Evolutionary conservation across 352 stramenopile species (phyloP).

Genomic region (Pythium brachiatum): DNA sequence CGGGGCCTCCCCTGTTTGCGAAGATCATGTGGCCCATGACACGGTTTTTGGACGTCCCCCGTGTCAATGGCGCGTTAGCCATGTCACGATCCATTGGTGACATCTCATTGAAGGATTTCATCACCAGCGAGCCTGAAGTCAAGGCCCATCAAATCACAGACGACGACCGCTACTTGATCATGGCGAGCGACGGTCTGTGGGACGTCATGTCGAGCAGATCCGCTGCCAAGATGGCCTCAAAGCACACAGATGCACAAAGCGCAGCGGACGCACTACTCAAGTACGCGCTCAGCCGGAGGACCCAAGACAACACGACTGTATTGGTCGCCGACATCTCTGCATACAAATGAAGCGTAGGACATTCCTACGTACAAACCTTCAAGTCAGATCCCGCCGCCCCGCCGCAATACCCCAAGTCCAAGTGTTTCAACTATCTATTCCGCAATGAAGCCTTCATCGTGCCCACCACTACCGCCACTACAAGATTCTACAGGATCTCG

Average conservation of each 20-base stretch:
- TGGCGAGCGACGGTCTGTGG: conserved; percentile 82
- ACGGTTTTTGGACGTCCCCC: conserved; percentile 72
- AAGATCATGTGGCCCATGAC: conserved; percentile 76
- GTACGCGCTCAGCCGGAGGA: conserved; percentile 51
- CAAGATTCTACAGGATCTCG: too few species aligned
- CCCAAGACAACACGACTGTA: conserved; percentile 79
- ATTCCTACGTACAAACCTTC: neutral
- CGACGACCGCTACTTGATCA: conserved; percentile 72
- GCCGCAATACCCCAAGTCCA: neutral
- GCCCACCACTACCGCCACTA: neutral
- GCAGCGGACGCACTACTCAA: conserved; percentile 59
- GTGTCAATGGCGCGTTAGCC: conserved; percentile 75
- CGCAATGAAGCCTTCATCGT: too few species aligned
- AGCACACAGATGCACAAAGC: conserved; percentile 49
- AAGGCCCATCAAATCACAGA: conserved; percentile 51
- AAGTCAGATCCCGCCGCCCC: neutral
- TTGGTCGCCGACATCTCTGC: conserved; percentile 64
- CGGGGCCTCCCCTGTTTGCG: conserved; percentile 57
- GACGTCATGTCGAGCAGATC: conserved; percentile 73
- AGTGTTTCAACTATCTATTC: too few species aligned
- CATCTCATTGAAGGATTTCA: conserved; percentile 67
- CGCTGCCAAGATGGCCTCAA: conserved; percentile 53
- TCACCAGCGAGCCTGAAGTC: conserved; percentile 80
- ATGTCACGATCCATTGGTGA: conserved; percentile 86
- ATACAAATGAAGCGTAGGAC: conserved; percentile 33